A percentile compares a stretch with the other conserved stretches of the same genome.
These are phyloP conservation scores for Chrysanthemum makinoi DNA, from an alignment of 129 eudicot species.

Conservation along the genomic window DNA sequence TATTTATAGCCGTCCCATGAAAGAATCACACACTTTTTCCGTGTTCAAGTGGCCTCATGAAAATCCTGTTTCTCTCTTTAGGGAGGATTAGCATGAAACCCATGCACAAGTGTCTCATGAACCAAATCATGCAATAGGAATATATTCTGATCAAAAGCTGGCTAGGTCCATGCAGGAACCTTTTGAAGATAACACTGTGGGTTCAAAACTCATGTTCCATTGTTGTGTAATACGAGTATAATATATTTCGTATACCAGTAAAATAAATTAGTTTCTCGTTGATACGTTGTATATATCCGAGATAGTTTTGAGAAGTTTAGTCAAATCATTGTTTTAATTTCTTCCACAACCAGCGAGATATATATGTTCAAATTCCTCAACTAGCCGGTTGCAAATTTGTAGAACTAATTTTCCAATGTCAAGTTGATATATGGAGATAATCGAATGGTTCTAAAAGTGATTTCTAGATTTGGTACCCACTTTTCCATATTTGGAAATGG, in stretches of 20 bases:
- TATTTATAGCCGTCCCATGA: conserved; percentile 30
- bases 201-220: neutral
- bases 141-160: conserved; percentile 24
- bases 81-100: conserved; percentile 25
- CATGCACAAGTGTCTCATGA: conserved; percentile 32
- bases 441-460: neutral
- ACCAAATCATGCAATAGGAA: conserved; percentile 26
- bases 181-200: conserved; percentile 3
- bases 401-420: neutral
- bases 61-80: conserved; percentile 13
- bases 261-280: neutral
- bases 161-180: neutral
- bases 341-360: neutral
- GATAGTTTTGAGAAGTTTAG: neutral
- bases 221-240: neutral
- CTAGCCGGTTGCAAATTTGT: too few relatives aligned
- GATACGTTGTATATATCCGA: neutral
- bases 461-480: neutral
- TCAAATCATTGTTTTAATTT: neutral
- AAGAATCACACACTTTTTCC: conserved; percentile 8
- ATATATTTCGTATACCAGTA: neutral
- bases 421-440: conserved; percentile 9
- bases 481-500: conserved; percentile 4
- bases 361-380: too few relatives aligned
- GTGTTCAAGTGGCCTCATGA: conserved; percentile 19